A percentile compares a stretch with the other conserved stretches of the same genome.
Evolutionary conservation across 2,329 filamentous ascomycete genomes (phyloP).

Genomic region (Boeremia lycopersici): DNA sequence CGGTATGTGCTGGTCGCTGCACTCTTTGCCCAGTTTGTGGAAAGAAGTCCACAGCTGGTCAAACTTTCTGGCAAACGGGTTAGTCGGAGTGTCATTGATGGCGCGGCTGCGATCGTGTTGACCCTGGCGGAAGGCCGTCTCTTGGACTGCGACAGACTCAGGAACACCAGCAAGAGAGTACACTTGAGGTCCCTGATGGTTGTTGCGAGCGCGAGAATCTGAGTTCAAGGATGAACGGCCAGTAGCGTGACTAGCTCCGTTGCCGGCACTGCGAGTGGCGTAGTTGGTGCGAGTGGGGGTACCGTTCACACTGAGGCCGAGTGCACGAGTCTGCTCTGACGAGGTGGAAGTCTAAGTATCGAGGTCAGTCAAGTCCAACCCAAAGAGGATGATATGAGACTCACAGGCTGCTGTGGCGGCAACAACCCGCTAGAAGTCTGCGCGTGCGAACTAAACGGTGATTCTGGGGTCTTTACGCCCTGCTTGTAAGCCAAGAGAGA

Average conservation of each 20-base stretch:
- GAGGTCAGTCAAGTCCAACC: constrained; percentile 1
- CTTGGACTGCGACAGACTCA: constrained; percentile 28
- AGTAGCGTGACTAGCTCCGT: constrained; percentile 1
- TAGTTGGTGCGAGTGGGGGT: constrained; percentile 2
- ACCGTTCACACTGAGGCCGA: background rate
- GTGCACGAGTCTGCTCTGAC: constrained; percentile 3
- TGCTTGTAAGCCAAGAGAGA: constrained; percentile 5
- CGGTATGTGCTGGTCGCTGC: constrained; percentile 9
- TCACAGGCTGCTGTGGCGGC: constrained; percentile 16
- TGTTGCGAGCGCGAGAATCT: constrained; percentile 1
- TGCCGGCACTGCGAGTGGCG: background rate
- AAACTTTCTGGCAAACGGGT: constrained; percentile 23
- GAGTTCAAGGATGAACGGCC: constrained; percentile 11
- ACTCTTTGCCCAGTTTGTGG: constrained; percentile 27
- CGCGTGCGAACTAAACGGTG: constrained; percentile 4
- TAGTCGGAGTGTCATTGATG: constrained; percentile 18
- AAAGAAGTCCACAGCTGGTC: constrained; percentile 26
- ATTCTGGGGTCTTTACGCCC: background rate
- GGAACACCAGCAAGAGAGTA: constrained; percentile 24
- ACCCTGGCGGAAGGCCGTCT: constrained; percentile 34
- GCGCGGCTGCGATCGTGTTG: constrained; percentile 20
- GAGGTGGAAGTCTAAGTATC: background rate
- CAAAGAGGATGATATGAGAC: background rate
- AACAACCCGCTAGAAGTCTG: background rate
- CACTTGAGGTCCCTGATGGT: background rate